Base-by-base conservation (phyloP, 768 basidiomycete genomes). In the Mycena polygramma region DNA sequence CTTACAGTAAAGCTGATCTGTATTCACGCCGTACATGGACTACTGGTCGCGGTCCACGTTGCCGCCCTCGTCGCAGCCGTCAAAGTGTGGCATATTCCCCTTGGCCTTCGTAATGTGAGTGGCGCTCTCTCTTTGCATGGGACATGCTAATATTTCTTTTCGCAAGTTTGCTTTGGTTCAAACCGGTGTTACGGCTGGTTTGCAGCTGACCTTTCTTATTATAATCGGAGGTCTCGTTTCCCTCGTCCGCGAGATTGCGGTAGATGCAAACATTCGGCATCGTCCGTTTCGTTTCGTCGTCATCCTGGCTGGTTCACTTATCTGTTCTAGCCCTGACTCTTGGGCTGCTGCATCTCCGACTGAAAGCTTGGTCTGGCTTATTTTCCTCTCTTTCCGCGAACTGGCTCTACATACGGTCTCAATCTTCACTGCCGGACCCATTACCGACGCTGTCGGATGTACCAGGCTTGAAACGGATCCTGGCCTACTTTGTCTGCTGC, bases 311-410 rank as follows among this genome's bases (percentile, higher is more conserved):
- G 22, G 26, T 19, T 36, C n/a, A 45, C 20, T n/a, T 26, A 41
- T 3, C 37, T 22, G 39, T 19, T 14, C 11, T 10, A 70, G 69
- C 69, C 11, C 58, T 58, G 35, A 66, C 63, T 11, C 63, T 70
- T 14, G 69, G 69, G 11, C 30, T 70, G 52, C 19, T 66, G n/a
- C 63, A 70, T 43, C 63, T 70, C 35, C 69, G 69, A 35, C 51
- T 70, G 11, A 39, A 65, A 55, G 49, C 69, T 19, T 70, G 69
- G 69, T 66, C 63, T 14, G 41, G 53, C 39, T 15, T 70, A 20
- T 43, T 19, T 26, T 24, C 63, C 39, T 60, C 69, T 9, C 26
- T 66, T 9, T 48, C 36, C 10, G 63, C 69, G 14, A 60, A 60
- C 24, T 60, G 58, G 63, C 43, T 35, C 22, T 66, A 61, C 45